Conservation (phyloP, 2,329 filamentous ascomycete species). For the Colletotrichum theobromicola region DNA sequence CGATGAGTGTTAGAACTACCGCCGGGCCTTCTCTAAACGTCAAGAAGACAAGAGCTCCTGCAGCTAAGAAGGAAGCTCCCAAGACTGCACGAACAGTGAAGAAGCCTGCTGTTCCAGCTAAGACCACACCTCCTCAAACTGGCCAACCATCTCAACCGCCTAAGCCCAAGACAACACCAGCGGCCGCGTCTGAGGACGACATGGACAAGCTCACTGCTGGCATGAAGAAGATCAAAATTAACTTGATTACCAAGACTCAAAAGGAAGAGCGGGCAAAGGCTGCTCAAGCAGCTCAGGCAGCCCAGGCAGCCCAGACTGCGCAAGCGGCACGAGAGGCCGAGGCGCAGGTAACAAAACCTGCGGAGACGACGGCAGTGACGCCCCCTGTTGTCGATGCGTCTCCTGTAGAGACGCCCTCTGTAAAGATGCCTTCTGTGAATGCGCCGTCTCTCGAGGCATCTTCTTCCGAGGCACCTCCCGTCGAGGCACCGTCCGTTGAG, state of each 20-base stretch:
- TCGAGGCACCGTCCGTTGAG: background rate
- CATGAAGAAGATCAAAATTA: conserved; percentile 69
- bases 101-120: conserved; percentile 31
- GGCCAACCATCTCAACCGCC: background rate
- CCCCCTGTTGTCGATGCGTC: conserved; percentile 5
- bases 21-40: conserved; percentile 48
- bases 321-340: background rate
- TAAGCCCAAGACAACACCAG: background rate
- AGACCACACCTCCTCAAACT: background rate
- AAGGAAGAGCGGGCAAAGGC: conserved; percentile 55
- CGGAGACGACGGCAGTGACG: conserved; percentile 25
- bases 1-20: conserved; percentile 43
- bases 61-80: conserved; percentile 47
- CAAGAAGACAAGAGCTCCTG: conserved; percentile 64
- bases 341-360: background rate
- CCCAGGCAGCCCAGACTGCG: background rate
- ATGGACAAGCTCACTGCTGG: conserved; percentile 61
- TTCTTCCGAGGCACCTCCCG: background rate
- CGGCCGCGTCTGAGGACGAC: conserved; percentile 36
- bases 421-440: background rate
- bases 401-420: background rate
- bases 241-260: conserved; percentile 63
- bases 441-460: background rate
- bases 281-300: conserved; percentile 13
- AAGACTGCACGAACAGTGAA: conserved; percentile 39